Evolutionary conservation across 164 flowering plant species (phyloP).

Genomic region (Vitis riparia): DNA sequence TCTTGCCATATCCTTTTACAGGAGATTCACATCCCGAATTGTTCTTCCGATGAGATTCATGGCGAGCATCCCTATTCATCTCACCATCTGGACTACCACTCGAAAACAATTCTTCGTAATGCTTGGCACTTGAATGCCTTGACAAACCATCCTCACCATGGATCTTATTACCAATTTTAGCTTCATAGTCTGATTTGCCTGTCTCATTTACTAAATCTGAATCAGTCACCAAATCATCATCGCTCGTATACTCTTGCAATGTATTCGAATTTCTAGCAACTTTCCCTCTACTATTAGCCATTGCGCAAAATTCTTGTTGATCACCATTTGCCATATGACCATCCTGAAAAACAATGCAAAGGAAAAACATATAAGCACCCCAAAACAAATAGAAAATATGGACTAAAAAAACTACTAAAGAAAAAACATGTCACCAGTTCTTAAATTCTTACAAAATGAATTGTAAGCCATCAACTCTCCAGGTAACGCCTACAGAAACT

Average conservation of each 20-base stretch:
- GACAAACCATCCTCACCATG: conserved; percentile 7
- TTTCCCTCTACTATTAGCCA: background rate
- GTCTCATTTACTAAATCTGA: background rate
- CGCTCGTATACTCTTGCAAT: background rate
- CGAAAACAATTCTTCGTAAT: background rate
- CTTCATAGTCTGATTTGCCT: conserved; percentile 6
- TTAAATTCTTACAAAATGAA: conserved; percentile 41
- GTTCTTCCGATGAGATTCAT: conserved; percentile 8
- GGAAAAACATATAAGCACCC: background rate
- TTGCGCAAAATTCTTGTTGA: conserved; percentile 6
- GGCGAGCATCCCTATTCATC: conserved; percentile 26
- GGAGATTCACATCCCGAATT: conserved; percentile 19
- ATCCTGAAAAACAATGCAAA: conserved; percentile 23
- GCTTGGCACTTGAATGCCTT: background rate
- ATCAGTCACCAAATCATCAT: conserved; percentile 8
- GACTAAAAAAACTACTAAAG: background rate
- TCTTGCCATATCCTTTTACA: conserved; percentile 18
- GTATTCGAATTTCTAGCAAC: background rate
- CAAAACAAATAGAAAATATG: background rate
- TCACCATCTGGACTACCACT: conserved; percentile 2
- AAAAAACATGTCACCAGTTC: conserved; percentile 33
- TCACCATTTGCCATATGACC: conserved; percentile 11
- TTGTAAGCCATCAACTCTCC: conserved; percentile 48
- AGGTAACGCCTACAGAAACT: conserved; percentile 36
- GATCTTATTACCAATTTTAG: conserved; percentile 4